phyloP scores from a whole-genome alignment of 805 yeast genomes.

The Vanderwaltozyma verrucispora region DNA sequence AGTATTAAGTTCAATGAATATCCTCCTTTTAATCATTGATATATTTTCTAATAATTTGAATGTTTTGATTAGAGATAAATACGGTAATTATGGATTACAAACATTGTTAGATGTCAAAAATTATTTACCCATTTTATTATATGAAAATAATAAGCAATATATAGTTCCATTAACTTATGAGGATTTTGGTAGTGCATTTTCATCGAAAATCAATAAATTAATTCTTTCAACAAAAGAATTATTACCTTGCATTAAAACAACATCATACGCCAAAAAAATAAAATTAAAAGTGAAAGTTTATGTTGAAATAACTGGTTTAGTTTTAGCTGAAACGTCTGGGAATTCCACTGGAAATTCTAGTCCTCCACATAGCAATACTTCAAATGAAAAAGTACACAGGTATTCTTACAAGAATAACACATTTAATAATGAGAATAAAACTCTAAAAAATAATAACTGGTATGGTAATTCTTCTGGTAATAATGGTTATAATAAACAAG shows the following conservation, averaged over 20 bases:
- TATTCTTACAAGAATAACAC: slow-evolving; percentile 2
- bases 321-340: slow-evolving; percentile 12
- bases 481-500: too few relatives aligned
- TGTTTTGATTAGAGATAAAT: slow-evolving; percentile 74
- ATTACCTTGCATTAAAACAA: slow-evolving; percentile 13
- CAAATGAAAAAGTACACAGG: background rate
- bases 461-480: too few relatives aligned
- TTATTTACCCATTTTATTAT: slow-evolving; percentile 22
- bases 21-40: slow-evolving; percentile 36
- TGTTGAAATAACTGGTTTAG: slow-evolving; percentile 20
- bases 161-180: slow-evolving; percentile 21
- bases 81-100: slow-evolving; percentile 90
- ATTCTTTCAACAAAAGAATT: slow-evolving; percentile 12
- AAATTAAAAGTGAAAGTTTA: slow-evolving; percentile 27
- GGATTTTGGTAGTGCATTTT: slow-evolving; percentile 10
- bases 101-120: slow-evolving; percentile 59
- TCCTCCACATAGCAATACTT: background rate
- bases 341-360: slow-evolving; percentile 4
- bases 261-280: slow-evolving; percentile 32
- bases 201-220: slow-evolving; percentile 9
- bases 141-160: slow-evolving; percentile 18
- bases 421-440: slow-evolving; percentile 3
- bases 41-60: slow-evolving; percentile 45
- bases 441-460: slow-evolving; percentile 6
- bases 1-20: slow-evolving; percentile 25